Evolutionary conservation across 2,329 filamentous ascomycete species (phyloP).

Genomic region (Xylaria sp.): DNA sequence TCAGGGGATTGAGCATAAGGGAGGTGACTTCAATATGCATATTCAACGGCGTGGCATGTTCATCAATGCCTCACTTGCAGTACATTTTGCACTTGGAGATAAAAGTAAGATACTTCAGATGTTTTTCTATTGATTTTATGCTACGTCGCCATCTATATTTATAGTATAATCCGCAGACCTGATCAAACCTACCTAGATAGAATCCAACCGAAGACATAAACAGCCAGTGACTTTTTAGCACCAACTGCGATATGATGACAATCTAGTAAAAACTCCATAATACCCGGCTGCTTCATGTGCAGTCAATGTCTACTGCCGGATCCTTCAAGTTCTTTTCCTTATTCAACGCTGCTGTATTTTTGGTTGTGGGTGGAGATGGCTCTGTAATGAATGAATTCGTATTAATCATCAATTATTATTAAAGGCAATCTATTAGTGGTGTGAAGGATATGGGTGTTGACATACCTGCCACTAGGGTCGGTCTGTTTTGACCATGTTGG

Average conservation of each 20-base stretch:
- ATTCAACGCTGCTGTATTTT: slow-evolving; percentile 68
- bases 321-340: not conserved
- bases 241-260: not conserved
- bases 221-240: not conserved
- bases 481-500: slow-evolving; percentile 97
- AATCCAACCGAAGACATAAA: not conserved
- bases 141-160: not conserved
- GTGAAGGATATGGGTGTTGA: slow-evolving; percentile 32
- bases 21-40: too few species aligned
- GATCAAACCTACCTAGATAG: not conserved
- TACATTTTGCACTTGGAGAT: not conserved
- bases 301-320: not conserved
- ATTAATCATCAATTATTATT: not conserved
- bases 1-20: too few species aligned
- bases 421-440: not conserved
- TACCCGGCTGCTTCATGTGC: not conserved
- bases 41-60: not conserved
- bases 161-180: slow-evolving; percentile 5
- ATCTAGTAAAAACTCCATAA: not conserved
- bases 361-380: slow-evolving; percentile 80
- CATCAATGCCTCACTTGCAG: not conserved
- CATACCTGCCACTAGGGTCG: slow-evolving; percentile 90
- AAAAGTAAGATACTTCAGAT: not conserved
- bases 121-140: not conserved
- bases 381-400: slow-evolving; percentile 56